Base-by-base conservation (phyloP, 2,329 filamentous ascomycete species). In the Boeremia exigua region DNA sequence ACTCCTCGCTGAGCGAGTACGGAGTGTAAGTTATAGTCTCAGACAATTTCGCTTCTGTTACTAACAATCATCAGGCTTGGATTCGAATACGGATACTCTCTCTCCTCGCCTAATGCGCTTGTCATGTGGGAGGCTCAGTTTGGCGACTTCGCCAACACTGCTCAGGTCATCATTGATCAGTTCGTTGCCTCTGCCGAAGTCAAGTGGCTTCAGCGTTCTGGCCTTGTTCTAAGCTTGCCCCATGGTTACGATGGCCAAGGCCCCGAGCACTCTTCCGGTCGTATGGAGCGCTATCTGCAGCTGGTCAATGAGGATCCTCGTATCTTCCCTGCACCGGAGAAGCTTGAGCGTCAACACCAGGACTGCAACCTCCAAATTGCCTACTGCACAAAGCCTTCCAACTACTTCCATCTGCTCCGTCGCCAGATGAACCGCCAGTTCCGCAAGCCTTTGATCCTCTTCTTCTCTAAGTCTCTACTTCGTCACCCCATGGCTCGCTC, bases 41-140 rank as follows among this genome's bases (percentile, higher is more conserved):
- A 44, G 3, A 38, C 17, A 14, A 34, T 38, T 3, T 34, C 27
- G 30, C 40, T 32, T 8, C 48, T 19, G 7, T 34, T 34, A 39
- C 72, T 77, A 67, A 77, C 37, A n/a, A 27, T 14, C 15, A 19
- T 12, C 45, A 90, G 87, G 59, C 90, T 99, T 60, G 95, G 95
- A 49, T 99, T 99, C 76, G 95, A 99, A 79, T 99, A 99, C 72
- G 95, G 95, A 58, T 99, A 99, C 83, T 99, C 95, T 3, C 82
- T 99, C 58, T 96, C 93, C 27, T 98, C 95, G 28, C 95, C 95
- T 54, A 96, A 97, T 75, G 94, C 95, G 33, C 86, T 99, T 25
- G 94, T 99, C 68, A 96, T 99, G 88, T 99, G 95, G 95, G 95
- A 99, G 81, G 95, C 95, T 33, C 95, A 99, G 79, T 99, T 99